Evolutionary conservation across 2,329 filamentous ascomycete species (phyloP).

Genomic region (Curvularia eragrostidis): DNA sequence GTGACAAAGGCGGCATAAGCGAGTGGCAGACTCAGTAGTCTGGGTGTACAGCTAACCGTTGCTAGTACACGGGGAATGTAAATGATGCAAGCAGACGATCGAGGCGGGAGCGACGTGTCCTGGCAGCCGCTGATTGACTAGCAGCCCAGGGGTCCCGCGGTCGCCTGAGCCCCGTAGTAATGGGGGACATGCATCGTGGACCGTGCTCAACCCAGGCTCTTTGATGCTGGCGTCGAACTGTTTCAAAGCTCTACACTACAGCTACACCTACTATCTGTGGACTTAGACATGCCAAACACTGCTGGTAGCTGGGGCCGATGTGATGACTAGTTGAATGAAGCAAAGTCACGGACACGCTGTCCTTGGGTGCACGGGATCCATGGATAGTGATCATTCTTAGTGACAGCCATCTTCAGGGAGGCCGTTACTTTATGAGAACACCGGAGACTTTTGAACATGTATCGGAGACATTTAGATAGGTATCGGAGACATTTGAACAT

Average conservation of each 20-base stretch:
- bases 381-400: neutral
- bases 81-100: conserved; percentile 12
- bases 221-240: conserved; percentile 24
- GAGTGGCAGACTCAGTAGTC: neutral
- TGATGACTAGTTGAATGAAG: neutral
- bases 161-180: conserved; percentile 2
- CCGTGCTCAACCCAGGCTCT: conserved; percentile 22
- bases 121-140: conserved; percentile 4
- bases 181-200: conserved; percentile 12
- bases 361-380: neutral
- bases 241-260: conserved; percentile 20
- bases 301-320: neutral
- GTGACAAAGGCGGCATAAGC: conserved; percentile 7
- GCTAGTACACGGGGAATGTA: conserved; percentile 8
- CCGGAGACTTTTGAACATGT: neutral
- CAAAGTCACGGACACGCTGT: neutral
- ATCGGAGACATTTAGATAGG: too few relatives aligned
- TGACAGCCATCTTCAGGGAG: neutral
- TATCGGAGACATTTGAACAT: too few relatives aligned
- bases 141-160: conserved; percentile 11
- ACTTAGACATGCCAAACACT: neutral
- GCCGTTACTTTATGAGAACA: neutral
- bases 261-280: conserved; percentile 13
- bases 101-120: conserved; percentile 19
- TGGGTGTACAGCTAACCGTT: conserved; percentile 10